Base-by-base conservation (phyloP, 768 basidiomycete species). In the Russula lepida region DNA sequence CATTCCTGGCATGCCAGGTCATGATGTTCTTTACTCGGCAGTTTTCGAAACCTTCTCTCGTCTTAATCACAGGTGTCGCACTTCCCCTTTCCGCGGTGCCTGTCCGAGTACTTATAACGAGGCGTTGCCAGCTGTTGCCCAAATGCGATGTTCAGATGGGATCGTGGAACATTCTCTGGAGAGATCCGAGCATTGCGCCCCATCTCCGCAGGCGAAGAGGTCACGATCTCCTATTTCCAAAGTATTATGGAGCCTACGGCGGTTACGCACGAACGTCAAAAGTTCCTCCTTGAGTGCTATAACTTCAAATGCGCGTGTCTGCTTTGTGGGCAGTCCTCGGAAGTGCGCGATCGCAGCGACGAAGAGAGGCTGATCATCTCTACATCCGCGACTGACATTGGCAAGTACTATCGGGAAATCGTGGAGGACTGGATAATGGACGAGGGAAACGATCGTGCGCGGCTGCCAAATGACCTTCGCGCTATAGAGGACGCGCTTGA, bases 291-390 rank as follows among this genome's bases (percentile, higher is more conserved):
- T 3, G 21, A 54, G 1, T 68, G 68, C 0, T 75, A 76, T 60
- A 69, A 67, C 8, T 67, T 77, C 61, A 48, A 53, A 23, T 77
- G 76, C 65, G 56, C 66, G 23, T 76, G 76, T 60, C 4, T 30
- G 11, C 61, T 69, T 11, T 76, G 75, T 62, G 32, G 49, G 47
- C 62, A 68, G 19, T 57, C 68, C 19, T 59, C 57, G 23, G n/a
- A 25, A 5, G 37, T 7, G 11, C 57, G 60, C 37, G 51, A 57
- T 60, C 54, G 67, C 30, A 63, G 64, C 54, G 59, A 62, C 43
- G 39, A 53, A 28, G 48, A 60, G 7, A 64, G 67, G 23, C 23
- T 37, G 6, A 19, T 28, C 41, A 37, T 52, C 9, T 39, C 15
- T 27, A 13, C 2, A 15, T 17, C 25, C n/a, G 15, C 57, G 21